A percentile compares a stretch with the other conserved stretches of the same genome.
Conservation (phyloP, 2,329 filamentous ascomycete species). For the Fusarium coicis region DNA sequence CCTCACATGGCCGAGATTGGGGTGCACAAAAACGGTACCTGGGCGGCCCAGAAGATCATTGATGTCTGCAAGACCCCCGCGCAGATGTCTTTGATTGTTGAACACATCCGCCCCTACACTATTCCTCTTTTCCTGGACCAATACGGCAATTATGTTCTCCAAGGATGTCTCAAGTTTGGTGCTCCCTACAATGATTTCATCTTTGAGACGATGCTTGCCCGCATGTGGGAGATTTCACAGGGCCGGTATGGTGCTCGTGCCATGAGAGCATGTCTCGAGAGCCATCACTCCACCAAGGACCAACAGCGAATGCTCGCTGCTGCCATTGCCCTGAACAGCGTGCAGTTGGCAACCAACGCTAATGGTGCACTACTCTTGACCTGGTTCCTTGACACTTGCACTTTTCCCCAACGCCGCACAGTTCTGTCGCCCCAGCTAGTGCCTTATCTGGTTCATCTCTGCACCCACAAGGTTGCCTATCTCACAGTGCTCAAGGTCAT, state of each 20-base stretch:
- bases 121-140: constrained; percentile 95
- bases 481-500: constrained; percentile 97
- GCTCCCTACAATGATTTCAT: constrained; percentile 94
- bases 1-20: constrained; percentile 96
- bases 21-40: constrained; percentile 98
- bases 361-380: constrained; percentile 94
- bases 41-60: constrained; percentile 99
- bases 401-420: constrained; percentile 88
- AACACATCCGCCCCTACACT: constrained; percentile 85
- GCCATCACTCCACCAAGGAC: constrained; percentile 92
- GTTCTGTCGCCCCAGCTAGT: constrained; percentile 92
- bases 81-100: constrained; percentile 87
- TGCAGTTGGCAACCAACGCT: constrained; percentile 94
- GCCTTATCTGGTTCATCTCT: constrained; percentile 91
- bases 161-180: constrained; percentile 94
- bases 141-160: constrained; percentile 97
- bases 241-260: constrained; percentile 94
- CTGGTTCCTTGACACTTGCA: constrained; percentile 98
- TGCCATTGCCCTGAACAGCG: constrained; percentile 94
- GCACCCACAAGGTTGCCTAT: constrained; percentile 98
- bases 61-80: constrained; percentile 88
- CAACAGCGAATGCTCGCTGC: constrained; percentile 96
- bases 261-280: constrained; percentile 96
- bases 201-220: constrained; percentile 95
- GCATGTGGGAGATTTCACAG: constrained; percentile 93